These are phyloP conservation scores for Penicilliopsis zonata DNA, from an alignment of 495 filamentous ascomycete genomes.

Conservation along the genomic window DNA sequence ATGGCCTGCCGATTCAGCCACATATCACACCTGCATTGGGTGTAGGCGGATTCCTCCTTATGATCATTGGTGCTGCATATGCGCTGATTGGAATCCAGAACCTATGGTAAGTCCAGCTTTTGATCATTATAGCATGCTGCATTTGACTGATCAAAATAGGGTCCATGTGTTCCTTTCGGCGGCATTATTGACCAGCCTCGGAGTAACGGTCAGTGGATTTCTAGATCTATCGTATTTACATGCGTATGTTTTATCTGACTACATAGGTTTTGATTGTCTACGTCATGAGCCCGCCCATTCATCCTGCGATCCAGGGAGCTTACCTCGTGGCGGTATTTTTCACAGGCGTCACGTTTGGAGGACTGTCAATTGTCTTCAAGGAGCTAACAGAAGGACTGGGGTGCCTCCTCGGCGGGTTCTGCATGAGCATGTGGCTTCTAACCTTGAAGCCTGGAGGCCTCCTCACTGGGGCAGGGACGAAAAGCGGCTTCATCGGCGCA, in stretches of 20 bases:
- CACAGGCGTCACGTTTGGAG: slow-evolving; percentile 68
- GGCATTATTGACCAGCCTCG: slow-evolving; percentile 58
- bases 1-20: slow-evolving; percentile 57
- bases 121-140: not conserved
- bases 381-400: slow-evolving; percentile 81
- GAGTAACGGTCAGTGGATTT: slow-evolving; percentile 46
- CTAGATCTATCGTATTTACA: not conserved
- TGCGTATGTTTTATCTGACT: not conserved
- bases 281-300: slow-evolving; percentile 73
- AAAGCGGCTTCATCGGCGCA: slow-evolving; percentile 61
- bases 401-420: slow-evolving; percentile 82
- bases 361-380: slow-evolving; percentile 61
- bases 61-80: slow-evolving; percentile 56
- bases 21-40: slow-evolving; percentile 67
- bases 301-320: slow-evolving; percentile 68
- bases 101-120: slow-evolving; percentile 38
- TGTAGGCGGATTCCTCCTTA: slow-evolving; percentile 65
- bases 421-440: slow-evolving; percentile 83
- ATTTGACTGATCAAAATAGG: slow-evolving; percentile 13
- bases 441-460: slow-evolving; percentile 67
- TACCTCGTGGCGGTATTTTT: slow-evolving; percentile 73
- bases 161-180: slow-evolving; percentile 74
- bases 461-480: slow-evolving; percentile 45
- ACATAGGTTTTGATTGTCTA: slow-evolving; percentile 68
- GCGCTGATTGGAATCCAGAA: slow-evolving; percentile 76